phyloP scores from a whole-genome alignment of 1,284 basidiomycete genomes.

The Dichomitus squalens region DNA sequence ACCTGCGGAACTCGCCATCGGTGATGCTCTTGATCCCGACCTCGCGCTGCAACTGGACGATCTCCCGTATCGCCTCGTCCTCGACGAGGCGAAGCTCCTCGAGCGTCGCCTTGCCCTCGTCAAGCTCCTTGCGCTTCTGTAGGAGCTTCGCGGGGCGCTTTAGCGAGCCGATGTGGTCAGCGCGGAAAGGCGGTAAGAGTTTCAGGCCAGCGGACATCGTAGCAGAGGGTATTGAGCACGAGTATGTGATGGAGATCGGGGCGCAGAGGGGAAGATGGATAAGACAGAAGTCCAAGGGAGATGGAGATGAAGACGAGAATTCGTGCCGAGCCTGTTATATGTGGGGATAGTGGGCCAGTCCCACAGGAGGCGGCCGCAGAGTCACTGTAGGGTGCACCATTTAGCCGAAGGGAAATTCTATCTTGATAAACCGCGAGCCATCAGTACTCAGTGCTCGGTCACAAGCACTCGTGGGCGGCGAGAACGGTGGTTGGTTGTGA shows the following conservation, averaged over 20 bases:
- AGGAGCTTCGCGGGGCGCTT: conserved; percentile 47
- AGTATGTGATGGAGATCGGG: too few relatives aligned
- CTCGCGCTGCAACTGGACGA: conserved; percentile 45
- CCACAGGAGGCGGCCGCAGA: background rate
- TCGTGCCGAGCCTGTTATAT: conserved; percentile 14
- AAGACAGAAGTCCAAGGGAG: too few relatives aligned
- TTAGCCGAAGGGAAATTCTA: background rate
- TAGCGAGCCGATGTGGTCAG: conserved; percentile 48
- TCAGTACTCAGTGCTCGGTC: conserved; percentile 5
- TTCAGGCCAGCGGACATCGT: conserved; percentile 24
- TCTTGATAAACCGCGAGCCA: too few relatives aligned
- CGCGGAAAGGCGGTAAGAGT: conserved; percentile 41
- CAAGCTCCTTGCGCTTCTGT: conserved; percentile 40
- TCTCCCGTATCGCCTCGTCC: conserved; percentile 45
- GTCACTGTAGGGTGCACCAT: too few relatives aligned
- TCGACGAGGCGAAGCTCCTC: conserved; percentile 45
- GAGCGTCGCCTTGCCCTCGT: conserved; percentile 36
- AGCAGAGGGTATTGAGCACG: background rate
- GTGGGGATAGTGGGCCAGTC: background rate
- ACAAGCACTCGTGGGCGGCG: too few relatives aligned
- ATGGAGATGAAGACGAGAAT: background rate
- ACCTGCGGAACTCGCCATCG: conserved; percentile 51
- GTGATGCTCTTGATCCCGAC: conserved; percentile 47
- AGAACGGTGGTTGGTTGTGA: too few relatives aligned
- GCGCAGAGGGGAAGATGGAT: too few relatives aligned